Base-by-base conservation (phyloP, 768 basidiomycete genomes). In the Punctularia strigosozonata region DNA sequence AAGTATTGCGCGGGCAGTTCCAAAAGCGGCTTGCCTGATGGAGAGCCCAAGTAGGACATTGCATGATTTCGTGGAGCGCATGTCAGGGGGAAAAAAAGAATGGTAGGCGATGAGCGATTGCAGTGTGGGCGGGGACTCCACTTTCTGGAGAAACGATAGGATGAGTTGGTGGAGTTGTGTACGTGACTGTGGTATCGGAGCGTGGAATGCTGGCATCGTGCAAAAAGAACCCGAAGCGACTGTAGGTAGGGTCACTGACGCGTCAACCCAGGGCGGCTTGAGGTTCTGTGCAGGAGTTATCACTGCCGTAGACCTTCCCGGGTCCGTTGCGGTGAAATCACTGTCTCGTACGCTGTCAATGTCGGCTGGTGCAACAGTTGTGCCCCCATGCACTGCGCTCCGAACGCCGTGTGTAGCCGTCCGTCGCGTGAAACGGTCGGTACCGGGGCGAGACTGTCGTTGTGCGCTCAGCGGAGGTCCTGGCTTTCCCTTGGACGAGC, bases 101-200 rank as follows among this genome's bases (percentile, higher is more conserved):
- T 79, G 73, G 47, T 71, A 75, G 38, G 68, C 62, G n/a, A 75
- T 37, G n/a, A 76, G 46, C 6, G 50, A 53, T 3, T 63, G 54
- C 28, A 68, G 54, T 31, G 51, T 48, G 14, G 60, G 55, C 12
- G 55, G 60, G n/a, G 48, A 45, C 18, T 52, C 55, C 25, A 64
- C 39, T 25, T 68, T 56, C 44, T 54, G 56, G 21, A 69, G 46
- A 34, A 75, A 55, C 45, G 68, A 70, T 24, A 51, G 56, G 44
- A 43, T 24, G 10, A 52, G 40, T 10, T 49, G 47, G 15, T 25
- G 37, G 10, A 34, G 33, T 8, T 13, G 8, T 8, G 33, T 10
- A 8, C 10, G 12, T 19, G 12, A 10, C 13, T 34, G 8, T 8
- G 19, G 33, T 8, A 8, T 10, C 10, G 19, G 19, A 12, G 20